Evolutionary conservation across 768 basidiomycete species (phyloP), one percentile per base, ranked within the genome.

Genomic region (Boletus vinaceobasis): DNA sequence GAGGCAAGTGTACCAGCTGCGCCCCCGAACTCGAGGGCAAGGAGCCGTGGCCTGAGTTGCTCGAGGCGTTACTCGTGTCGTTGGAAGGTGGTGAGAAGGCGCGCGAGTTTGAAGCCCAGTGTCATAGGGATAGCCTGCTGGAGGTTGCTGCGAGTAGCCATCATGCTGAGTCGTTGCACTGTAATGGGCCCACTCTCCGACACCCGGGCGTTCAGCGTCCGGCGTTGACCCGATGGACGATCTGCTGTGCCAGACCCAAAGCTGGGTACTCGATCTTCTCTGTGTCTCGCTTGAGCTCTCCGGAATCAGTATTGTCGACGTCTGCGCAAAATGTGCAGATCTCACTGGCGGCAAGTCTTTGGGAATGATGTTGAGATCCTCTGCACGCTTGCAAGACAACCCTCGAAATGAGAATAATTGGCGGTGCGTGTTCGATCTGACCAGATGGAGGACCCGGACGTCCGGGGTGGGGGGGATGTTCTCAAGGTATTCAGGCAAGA

Each of bases 41-140:
- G 65, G 7, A 77, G 60, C 17, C 77, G 73, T 7, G 64, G 62
- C 27, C 64, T 62, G 26, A 79, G 69, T 58, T 79, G 65, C 1
- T 52, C 50, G 4, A 78, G 70, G 3, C 77, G 71, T 36, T 64
- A 59, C 21, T 69, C 61, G 60, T 78, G 77, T 23, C 77, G 67
- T 44, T 68, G 57, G 52, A 79, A 78, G 7, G 78, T 78, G 14
- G 74, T 67, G 1, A 77, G 64, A 43, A 79, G 70, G 7, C 77
- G 71, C 7, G 76, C 76, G 53, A 77, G 68, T 55, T 79, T 78
- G 60, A 79, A 79, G 1, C 78, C 78, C 40, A 77, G 70, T 3
- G 77, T 67, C 51, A 79, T 78, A 5, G 77, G 77, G 15, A 79
- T 78, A 13, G 78, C 78, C 50, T 79, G 76, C 56, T 78, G 78